phyloP scores from a whole-genome alignment of 2,329 filamentous ascomycete genomes.

The Coniochaeta sp. region DNA sequence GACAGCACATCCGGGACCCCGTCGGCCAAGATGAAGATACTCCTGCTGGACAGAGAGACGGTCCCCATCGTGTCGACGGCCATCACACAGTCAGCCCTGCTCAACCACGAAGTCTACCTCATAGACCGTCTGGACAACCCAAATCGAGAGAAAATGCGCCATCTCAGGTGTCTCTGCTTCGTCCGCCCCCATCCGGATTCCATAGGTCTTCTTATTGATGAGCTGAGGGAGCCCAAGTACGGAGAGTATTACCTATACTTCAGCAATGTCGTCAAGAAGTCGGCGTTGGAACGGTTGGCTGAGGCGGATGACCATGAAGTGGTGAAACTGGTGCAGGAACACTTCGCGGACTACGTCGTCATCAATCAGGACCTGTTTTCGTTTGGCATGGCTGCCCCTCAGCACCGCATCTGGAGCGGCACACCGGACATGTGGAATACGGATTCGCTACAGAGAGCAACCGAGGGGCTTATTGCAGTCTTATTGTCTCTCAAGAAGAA shows the following conservation, averaged over 20 bases:
- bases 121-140: conserved; percentile 92
- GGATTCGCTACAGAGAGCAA: conserved; percentile 77
- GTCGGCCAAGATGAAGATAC: conserved; percentile 95
- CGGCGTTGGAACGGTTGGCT: conserved; percentile 83
- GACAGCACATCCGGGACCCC: conserved; percentile 61
- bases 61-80: conserved; percentile 91
- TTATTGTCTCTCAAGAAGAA: conserved; percentile 93
- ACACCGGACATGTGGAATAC: conserved; percentile 85
- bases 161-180: conserved; percentile 88
- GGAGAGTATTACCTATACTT: conserved; percentile 97
- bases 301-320: conserved; percentile 98
- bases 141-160: conserved; percentile 93
- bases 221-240: conserved; percentile 92
- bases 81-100: conserved; percentile 87
- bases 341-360: conserved; percentile 93
- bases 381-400: conserved; percentile 64
- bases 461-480: conserved; percentile 79
- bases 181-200: conserved; percentile 87
- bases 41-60: conserved; percentile 89
- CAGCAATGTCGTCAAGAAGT: conserved; percentile 97
- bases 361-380: conserved; percentile 93
- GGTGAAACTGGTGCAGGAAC: conserved; percentile 87
- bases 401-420: conserved; percentile 72
- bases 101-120: conserved; percentile 96
- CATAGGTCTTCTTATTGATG: conserved; percentile 89